A percentile compares a stretch with the other conserved stretches of the same genome.
Evolutionary conservation across 805 yeast species (phyloP).

Genomic region (Priceomyces fermenticarens): DNA sequence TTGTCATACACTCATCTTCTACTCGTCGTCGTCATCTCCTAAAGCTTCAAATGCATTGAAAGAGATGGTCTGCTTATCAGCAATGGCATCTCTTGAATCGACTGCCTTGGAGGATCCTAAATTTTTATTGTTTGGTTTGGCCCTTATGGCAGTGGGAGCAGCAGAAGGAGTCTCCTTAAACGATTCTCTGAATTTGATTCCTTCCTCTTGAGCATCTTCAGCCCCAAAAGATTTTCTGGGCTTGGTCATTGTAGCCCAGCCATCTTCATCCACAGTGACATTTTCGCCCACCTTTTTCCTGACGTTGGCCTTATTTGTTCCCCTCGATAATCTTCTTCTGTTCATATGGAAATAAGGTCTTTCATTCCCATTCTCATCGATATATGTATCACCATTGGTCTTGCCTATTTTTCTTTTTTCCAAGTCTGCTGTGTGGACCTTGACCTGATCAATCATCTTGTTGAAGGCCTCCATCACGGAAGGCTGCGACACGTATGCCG

Average conservation of each 20-base stretch:
- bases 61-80: slow-evolving; percentile 61
- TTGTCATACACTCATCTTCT: slow-evolving; percentile 1
- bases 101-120: slow-evolving; percentile 72
- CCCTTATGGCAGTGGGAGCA: slow-evolving; percentile 40
- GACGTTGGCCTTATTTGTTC: slow-evolving; percentile 47
- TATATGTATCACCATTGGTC: slow-evolving; percentile 43
- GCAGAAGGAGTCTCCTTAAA: slow-evolving; percentile 34
- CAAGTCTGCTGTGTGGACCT: slow-evolving; percentile 39
- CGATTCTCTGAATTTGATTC: slow-evolving; percentile 43
- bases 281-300: slow-evolving; percentile 53
- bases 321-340: slow-evolving; percentile 62
- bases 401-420: slow-evolving; percentile 26
- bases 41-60: slow-evolving; percentile 85
- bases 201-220: slow-evolving; percentile 48
- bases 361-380: slow-evolving; percentile 44
- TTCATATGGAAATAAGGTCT: slow-evolving; percentile 45
- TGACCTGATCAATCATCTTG: slow-evolving; percentile 63
- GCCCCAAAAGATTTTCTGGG: slow-evolving; percentile 48
- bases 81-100: slow-evolving; percentile 67
- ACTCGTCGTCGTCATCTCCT: slow-evolving; percentile 50
- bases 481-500: slow-evolving; percentile 58
- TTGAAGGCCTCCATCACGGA: slow-evolving; percentile 64
- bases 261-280: slow-evolving; percentile 67
- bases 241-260: slow-evolving; percentile 69
- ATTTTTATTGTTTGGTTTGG: slow-evolving; percentile 70